These are phyloP conservation scores for Naematelia encephala DNA, from an alignment of 768 basidiomycete species.

Conservation along the genomic window DNA sequence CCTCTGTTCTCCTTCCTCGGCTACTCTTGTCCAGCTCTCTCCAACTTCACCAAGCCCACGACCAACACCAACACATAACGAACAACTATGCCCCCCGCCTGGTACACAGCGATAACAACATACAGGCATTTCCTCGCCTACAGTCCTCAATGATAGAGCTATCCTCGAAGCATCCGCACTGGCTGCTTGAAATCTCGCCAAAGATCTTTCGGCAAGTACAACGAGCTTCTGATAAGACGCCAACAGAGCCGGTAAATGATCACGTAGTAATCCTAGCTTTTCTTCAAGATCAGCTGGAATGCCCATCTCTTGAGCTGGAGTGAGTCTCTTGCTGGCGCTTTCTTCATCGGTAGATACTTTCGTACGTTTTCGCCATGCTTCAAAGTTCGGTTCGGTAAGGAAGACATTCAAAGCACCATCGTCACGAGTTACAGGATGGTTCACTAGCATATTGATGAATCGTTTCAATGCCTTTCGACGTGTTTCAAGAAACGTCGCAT, in stretches of 20 bases:
- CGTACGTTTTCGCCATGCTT: conserved; percentile 79
- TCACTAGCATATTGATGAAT: conserved; percentile 77
- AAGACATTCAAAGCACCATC: conserved; percentile 80
- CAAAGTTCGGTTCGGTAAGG: conserved; percentile 76
- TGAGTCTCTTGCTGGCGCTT: conserved; percentile 55
- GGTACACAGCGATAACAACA: conserved; percentile 66
- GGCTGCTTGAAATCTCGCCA: conserved; percentile 86
- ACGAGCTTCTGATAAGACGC: conserved; percentile 92
- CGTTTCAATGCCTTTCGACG: conserved; percentile 79
- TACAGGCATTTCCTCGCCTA: conserved; percentile 55
- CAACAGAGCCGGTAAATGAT: conserved; percentile 70
- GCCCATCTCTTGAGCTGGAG: conserved; percentile 72
- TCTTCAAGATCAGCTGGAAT: conserved; percentile 91
- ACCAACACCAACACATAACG: conserved; percentile 72
- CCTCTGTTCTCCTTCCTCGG: conserved; percentile 44
- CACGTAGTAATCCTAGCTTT: conserved; percentile 73
- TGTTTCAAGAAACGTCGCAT: conserved; percentile 87
- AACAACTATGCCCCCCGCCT: conserved; percentile 62
- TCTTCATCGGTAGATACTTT: conserved; percentile 81
- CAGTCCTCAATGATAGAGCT: conserved; percentile 68
- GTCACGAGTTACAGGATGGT: conserved; percentile 86
- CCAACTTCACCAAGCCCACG: conserved; percentile 58
- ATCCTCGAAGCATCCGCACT: conserved; percentile 80
- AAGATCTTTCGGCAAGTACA: conserved; percentile 76
- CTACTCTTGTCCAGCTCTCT: conserved; percentile 38